Percentiles rank a stretch among this genome's conserved stretches.
These are phyloP conservation scores for Chrysopogon serrulatus DNA, from an alignment of 176 grass and related monocot genomes.

Conservation along the genomic window DNA sequence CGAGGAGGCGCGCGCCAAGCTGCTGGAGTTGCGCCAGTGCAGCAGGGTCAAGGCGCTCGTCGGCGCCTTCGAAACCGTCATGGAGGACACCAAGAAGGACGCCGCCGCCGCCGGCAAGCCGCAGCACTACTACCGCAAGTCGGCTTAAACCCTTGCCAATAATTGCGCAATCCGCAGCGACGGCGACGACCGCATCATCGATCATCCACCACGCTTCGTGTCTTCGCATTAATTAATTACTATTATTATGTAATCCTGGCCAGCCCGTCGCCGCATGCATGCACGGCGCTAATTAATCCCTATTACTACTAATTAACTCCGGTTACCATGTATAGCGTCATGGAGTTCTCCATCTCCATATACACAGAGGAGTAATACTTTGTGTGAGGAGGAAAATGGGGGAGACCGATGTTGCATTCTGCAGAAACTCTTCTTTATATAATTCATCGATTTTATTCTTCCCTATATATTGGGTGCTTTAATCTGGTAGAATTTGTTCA, in stretches of 20 bases:
- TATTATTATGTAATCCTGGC: background rate
- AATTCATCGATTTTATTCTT: background rate
- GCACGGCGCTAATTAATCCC: background rate
- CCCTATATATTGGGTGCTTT: too few relatives aligned
- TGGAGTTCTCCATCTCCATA: background rate
- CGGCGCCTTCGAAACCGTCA: slow-evolving; percentile 75
- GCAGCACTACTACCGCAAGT: background rate
- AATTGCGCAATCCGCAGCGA: background rate
- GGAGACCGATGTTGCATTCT: background rate
- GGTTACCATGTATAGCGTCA: background rate
- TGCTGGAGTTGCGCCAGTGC: slow-evolving; percentile 56
- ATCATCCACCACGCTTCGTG: background rate
- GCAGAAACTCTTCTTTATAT: background rate
- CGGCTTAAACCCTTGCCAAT: background rate
- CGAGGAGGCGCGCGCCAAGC: slow-evolving; percentile 60
- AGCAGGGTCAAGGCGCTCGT: slow-evolving; percentile 71
- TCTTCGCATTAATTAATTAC: background rate
- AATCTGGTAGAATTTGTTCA: too few relatives aligned
- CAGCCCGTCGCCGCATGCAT: background rate
- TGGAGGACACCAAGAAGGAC: slow-evolving; percentile 38
- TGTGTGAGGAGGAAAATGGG: background rate
- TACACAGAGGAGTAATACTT: background rate
- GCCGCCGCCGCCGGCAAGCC: background rate
- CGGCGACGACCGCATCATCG: background rate
- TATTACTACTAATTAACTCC: background rate